A percentile compares a stretch with the other conserved stretches of the same genome.
phyloP scores from a whole-genome alignment of 192 early-diverging fungal species.

The Coemansia sp. region DNA sequence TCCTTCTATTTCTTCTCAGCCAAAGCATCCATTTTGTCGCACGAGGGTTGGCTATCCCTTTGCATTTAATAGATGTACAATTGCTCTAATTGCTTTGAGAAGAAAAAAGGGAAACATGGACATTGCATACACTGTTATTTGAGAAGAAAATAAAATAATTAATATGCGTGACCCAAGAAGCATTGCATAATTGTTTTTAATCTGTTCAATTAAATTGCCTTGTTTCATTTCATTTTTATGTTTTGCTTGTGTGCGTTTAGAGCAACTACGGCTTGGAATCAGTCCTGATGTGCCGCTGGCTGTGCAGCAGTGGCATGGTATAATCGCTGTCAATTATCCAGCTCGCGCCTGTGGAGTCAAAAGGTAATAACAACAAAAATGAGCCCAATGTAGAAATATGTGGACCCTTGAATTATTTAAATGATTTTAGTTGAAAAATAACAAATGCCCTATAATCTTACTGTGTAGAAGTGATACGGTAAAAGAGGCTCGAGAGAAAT shows the following conservation, averaged over 20 bases:
- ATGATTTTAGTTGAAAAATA: background rate
- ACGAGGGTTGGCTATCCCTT: too few species aligned
- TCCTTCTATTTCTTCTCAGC: background rate
- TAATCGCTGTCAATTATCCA: conserved; percentile 88
- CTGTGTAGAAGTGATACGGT: conserved; percentile 38
- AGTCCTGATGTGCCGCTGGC: conserved; percentile 69
- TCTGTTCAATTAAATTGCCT: conserved; percentile 2
- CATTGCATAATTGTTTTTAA: background rate
- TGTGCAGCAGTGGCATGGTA: conserved; percentile 89
- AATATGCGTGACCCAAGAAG: background rate
- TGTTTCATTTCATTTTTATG: conserved; percentile 1
- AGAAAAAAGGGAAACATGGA: too few species aligned
- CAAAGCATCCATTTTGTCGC: too few species aligned
- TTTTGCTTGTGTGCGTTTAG: conserved; percentile 35
- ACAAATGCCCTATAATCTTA: background rate
- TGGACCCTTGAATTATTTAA: background rate
- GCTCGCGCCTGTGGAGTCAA: conserved; percentile 80
- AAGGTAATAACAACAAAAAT: conserved; percentile 41
- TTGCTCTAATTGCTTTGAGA: too few species aligned
- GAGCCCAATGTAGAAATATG: too few species aligned
- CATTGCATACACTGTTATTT: background rate
- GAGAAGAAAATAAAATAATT: background rate
- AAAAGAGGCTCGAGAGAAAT: conserved; percentile 44
- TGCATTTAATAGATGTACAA: too few species aligned
- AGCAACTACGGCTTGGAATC: conserved; percentile 72